Percentiles rank a stretch among this genome's conserved stretches.
These are phyloP conservation scores for Xylariales sp. DNA, from an alignment of 2,329 filamentous ascomycete species.

Conservation along the genomic window DNA sequence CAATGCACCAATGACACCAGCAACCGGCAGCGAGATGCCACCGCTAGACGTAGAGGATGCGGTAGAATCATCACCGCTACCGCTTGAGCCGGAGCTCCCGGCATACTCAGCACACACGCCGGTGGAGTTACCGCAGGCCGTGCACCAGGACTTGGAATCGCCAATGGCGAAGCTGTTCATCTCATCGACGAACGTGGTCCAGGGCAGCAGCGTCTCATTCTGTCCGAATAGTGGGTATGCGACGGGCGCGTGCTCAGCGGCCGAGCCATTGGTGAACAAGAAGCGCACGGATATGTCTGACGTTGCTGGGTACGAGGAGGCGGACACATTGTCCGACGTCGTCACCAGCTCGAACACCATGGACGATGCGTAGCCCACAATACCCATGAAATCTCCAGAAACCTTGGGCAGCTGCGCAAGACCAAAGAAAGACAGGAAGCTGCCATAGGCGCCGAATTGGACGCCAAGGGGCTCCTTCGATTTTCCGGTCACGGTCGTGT, in stretches of 20 bases:
- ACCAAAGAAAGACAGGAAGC: slow-evolving; percentile 61
- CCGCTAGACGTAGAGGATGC: slow-evolving; percentile 18
- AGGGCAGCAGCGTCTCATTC: slow-evolving; percentile 51
- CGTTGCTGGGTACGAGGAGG: slow-evolving; percentile 41
- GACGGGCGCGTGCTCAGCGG: slow-evolving; percentile 44
- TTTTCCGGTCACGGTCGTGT: slow-evolving; percentile 41
- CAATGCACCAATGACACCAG: slow-evolving; percentile 76
- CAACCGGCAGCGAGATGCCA: slow-evolving; percentile 64
- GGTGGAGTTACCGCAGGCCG: slow-evolving; percentile 66
- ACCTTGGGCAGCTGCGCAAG: slow-evolving; percentile 46
- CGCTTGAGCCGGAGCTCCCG: slow-evolving; percentile 13
- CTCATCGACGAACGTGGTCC: slow-evolving; percentile 59
- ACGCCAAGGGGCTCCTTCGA: slow-evolving; percentile 38
- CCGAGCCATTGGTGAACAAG: slow-evolving; percentile 56
- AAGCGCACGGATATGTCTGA: slow-evolving; percentile 55
- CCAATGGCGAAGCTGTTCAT: slow-evolving; percentile 65
- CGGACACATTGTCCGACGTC: slow-evolving; percentile 36
- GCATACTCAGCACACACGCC: slow-evolving; percentile 54
- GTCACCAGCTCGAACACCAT: slow-evolving; percentile 74
- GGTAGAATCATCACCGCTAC: slow-evolving; percentile 17
- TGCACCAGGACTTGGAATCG: slow-evolving; percentile 67
- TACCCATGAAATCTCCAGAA: slow-evolving; percentile 62
- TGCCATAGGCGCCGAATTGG: slow-evolving; percentile 58
- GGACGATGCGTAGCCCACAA: slow-evolving; percentile 79
- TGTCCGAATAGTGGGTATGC: slow-evolving; percentile 58